A percentile compares a stretch with the other conserved stretches of the same genome.
Conservation (phyloP, 108 stramenopile genomes). For the Ochromonas danica region DNA sequence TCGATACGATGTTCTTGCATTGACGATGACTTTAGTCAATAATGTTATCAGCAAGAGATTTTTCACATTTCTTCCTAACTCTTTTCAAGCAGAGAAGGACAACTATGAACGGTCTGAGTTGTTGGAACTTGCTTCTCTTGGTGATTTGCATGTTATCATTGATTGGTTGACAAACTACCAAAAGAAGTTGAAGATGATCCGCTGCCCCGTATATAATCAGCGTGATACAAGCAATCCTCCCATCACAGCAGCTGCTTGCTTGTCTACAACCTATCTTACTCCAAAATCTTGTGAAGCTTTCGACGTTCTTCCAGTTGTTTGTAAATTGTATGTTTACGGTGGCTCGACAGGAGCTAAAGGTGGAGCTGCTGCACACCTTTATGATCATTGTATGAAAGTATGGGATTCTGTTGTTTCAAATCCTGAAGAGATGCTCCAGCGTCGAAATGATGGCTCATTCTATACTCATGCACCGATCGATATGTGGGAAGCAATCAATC, state of each 20-base stretch:
- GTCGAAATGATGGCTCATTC: slow-evolving; percentile 1
- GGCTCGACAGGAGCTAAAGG: slow-evolving; percentile 18
- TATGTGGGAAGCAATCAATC: slow-evolving; percentile 23
- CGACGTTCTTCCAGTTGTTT: neutral
- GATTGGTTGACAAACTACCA: slow-evolving; percentile 16
- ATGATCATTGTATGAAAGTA: slow-evolving; percentile 12
- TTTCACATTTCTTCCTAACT: neutral
- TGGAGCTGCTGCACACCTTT: neutral
- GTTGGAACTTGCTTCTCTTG: neutral
- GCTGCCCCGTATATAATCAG: neutral
- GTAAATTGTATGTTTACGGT: slow-evolving; percentile 1
- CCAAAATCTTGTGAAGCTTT: neutral
- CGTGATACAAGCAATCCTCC: neutral
- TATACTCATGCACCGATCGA: neutral
- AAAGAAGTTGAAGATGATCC: neutral
- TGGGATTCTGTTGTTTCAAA: neutral
- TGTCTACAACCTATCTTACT: neutral
- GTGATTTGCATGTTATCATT: slow-evolving; percentile 14
- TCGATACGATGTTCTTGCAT: neutral
- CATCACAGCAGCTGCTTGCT: neutral
- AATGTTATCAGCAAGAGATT: neutral
- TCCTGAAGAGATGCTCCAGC: slow-evolving; percentile 25
- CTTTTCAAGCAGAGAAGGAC: neutral
- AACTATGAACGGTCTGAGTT: neutral
- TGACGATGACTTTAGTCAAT: neutral